These are phyloP conservation scores for Aspergillus versicolor DNA, from an alignment of 2,329 filamentous ascomycete species.

Conservation along the genomic window DNA sequence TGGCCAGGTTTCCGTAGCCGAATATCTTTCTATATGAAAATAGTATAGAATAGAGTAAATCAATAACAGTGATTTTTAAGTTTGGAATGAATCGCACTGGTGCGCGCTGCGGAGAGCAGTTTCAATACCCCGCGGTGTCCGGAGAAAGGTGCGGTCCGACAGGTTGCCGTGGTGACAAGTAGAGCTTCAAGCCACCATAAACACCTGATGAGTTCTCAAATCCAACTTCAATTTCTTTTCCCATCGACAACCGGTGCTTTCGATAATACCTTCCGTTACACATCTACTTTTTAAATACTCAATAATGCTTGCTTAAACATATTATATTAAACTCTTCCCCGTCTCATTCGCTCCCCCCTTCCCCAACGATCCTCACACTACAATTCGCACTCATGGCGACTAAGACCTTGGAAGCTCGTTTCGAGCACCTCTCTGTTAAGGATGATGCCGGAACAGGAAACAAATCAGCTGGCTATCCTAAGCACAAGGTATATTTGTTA, in stretches of 20 bases:
- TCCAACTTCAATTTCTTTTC: conserved; percentile 11
- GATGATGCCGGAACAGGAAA: conserved; percentile 75
- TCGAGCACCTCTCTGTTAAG: conserved; percentile 85
- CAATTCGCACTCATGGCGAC: conserved; percentile 61
- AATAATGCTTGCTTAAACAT: conserved; percentile 16
- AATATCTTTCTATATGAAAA: background rate
- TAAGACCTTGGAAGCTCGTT: conserved; percentile 76
- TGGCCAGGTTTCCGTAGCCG: background rate
- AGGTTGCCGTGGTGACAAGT: conserved; percentile 28
- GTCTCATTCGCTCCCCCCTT: conserved; percentile 10
- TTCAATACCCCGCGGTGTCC: conserved; percentile 29
- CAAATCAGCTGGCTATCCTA: conserved; percentile 59
- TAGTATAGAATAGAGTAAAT: background rate
- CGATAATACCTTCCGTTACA: background rate
- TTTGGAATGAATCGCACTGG: background rate
- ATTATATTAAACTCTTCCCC: background rate
- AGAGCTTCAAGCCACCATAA: conserved; percentile 13
- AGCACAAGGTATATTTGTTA: conserved; percentile 66
- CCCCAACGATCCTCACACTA: conserved; percentile 6
- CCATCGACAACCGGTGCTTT: conserved; percentile 6
- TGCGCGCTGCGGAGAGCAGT: background rate
- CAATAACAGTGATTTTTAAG: background rate
- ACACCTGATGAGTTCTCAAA: conserved; percentile 13
- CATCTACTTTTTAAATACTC: background rate
- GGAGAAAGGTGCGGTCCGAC: conserved; percentile 34